A percentile compares a stretch with the other conserved stretches of the same genome.
Conservation (phyloP, 1,284 basidiomycete genomes). For the Cystobasidiaceae sp. region DNA sequence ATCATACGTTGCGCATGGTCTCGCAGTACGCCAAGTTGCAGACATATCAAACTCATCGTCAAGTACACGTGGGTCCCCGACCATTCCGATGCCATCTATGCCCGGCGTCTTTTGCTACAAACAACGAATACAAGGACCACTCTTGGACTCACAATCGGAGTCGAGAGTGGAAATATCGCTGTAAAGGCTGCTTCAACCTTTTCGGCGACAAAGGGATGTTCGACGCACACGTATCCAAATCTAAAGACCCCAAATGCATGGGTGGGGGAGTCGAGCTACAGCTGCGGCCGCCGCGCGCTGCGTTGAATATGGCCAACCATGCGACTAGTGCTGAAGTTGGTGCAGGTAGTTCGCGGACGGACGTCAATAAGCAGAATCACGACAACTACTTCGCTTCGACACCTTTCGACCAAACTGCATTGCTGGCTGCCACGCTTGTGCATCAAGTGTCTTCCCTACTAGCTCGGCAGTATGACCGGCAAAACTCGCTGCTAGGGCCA, state of each 20-base stretch:
- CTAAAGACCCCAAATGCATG: conserved; percentile 2
- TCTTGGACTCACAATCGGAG: conserved; percentile 16
- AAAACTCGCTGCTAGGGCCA: conserved; percentile 14
- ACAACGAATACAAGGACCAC: conserved; percentile 11
- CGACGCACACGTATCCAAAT: conserved; percentile 5
- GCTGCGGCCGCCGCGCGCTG: conserved; percentile 12
- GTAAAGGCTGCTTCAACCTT: conserved; percentile 26
- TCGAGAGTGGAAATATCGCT: conserved; percentile 25
- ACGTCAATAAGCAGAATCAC: neutral
- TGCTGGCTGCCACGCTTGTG: conserved; percentile 17
- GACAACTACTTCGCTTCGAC: conserved; percentile 9
- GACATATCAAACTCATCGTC: neutral
- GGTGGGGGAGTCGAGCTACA: conserved; percentile 14
- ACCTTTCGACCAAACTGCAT: conserved; percentile 2
- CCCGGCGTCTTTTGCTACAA: conserved; percentile 6
- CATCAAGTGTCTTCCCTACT: conserved; percentile 12
- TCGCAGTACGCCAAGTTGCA: conserved; percentile 10
- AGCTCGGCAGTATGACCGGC: conserved; percentile 27
- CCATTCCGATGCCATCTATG: conserved; percentile 17
- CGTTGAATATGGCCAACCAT: neutral
- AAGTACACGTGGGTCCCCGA: neutral
- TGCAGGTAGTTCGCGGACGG: too few species aligned
- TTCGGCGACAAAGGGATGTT: conserved; percentile 24
- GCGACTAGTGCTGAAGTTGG: neutral
- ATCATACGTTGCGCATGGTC: neutral